These are phyloP conservation scores for Heliamphora pulchella DNA, from an alignment of 179 eudicot genomes.

Conservation along the genomic window DNA sequence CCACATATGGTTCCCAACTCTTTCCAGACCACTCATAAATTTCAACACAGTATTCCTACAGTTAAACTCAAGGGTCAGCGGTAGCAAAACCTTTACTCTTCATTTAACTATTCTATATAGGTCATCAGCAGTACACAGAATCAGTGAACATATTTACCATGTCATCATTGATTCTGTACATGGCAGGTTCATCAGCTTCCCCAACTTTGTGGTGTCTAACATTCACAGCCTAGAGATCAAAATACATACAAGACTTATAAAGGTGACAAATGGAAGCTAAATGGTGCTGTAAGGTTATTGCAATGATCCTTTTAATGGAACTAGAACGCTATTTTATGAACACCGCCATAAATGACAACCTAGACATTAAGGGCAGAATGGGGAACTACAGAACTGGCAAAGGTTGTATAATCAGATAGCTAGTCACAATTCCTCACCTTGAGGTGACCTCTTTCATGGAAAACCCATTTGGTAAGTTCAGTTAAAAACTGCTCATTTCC, in stretches of 20 bases:
- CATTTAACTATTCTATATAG: not conserved
- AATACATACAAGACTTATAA: not conserved
- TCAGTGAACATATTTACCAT: constrained; percentile 40
- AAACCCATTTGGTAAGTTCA: constrained; percentile 94
- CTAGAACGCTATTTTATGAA: not conserved
- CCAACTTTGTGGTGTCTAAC: constrained; percentile 82
- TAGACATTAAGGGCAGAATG: not conserved
- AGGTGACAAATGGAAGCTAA: constrained; percentile 4
- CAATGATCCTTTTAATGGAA: not conserved
- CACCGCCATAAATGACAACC: not conserved
- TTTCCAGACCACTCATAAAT: constrained; percentile 88
- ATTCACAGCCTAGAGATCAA: constrained; percentile 57
- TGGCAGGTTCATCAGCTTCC: constrained; percentile 65
- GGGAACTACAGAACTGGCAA: not conserved
- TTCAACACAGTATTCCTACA: constrained; percentile 79
- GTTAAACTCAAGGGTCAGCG: not conserved
- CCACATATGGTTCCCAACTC: constrained; percentile 83
- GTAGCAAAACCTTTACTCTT: not conserved
- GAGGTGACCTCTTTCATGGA: constrained; percentile 96
- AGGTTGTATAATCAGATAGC: not conserved
- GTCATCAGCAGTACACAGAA: not conserved
- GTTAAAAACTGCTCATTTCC: constrained; percentile 86
- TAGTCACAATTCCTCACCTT: constrained; percentile 41
- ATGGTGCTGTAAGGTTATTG: not conserved
- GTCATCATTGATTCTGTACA: constrained; percentile 87